Conservation (phyloP, 2,329 filamentous ascomycete species). For the Escovopsis weberi region DNA sequence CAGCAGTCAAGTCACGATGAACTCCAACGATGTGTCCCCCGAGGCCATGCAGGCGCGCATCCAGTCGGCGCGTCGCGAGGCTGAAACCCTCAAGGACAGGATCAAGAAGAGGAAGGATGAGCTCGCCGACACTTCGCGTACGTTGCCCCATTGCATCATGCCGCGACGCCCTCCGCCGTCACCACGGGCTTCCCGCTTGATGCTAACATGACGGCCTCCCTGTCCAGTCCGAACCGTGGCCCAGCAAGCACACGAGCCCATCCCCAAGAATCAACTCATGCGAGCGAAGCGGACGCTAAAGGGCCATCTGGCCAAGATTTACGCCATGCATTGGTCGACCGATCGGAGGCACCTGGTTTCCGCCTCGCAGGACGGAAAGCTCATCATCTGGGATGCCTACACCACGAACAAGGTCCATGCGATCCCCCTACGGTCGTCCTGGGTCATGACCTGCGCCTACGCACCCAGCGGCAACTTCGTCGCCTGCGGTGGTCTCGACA, state of each 20-base stretch:
- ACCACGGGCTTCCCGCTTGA: constrained; percentile 6
- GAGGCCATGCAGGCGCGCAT: constrained; percentile 87
- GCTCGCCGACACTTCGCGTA: constrained; percentile 93
- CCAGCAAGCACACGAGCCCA: constrained; percentile 78
- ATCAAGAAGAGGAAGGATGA: constrained; percentile 99
- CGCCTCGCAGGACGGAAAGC: constrained; percentile 95
- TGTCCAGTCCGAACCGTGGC: constrained; percentile 75
- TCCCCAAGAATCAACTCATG: constrained; percentile 87
- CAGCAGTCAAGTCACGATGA: constrained; percentile 29
- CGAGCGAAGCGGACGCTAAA: constrained; percentile 94
- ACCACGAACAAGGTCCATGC: constrained; percentile 99
- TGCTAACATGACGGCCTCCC: constrained; percentile 9
- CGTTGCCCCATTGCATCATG: constrained; percentile 26
- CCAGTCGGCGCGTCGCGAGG: constrained; percentile 86
- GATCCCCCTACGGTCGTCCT: constrained; percentile 91
- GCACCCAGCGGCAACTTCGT: constrained; percentile 97
- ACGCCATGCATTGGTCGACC: constrained; percentile 99
- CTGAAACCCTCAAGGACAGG: constrained; percentile 91
- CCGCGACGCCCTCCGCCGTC: constrained; percentile 4
- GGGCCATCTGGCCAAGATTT: constrained; percentile 97
- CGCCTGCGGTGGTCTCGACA: constrained; percentile 94
- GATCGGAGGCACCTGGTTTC: constrained; percentile 94
- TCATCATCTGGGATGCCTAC: constrained; percentile 99
- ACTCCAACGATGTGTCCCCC: constrained; percentile 49
- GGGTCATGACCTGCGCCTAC: constrained; percentile 99